phyloP scores from a whole-genome alignment of 108 stramenopile species.

The Hondaea fermentalgiana region DNA sequence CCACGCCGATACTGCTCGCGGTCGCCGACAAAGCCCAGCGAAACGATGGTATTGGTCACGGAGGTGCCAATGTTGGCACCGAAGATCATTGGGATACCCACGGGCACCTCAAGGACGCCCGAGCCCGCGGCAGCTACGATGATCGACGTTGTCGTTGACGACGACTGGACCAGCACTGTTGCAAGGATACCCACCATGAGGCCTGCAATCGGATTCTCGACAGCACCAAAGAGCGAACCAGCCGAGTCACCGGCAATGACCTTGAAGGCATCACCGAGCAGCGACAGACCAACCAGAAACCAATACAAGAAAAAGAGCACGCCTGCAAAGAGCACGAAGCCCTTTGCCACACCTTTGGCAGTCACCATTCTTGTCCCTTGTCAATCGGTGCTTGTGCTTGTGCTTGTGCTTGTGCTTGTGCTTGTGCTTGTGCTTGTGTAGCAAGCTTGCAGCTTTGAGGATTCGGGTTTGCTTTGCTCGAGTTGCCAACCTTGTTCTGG shows the following conservation, averaged over 20 bases:
- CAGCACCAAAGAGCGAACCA: slow-evolving; percentile 61
- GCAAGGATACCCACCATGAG: slow-evolving; percentile 68
- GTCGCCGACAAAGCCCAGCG: too few relatives aligned
- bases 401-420: too few relatives aligned
- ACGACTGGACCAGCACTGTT: slow-evolving; percentile 73
- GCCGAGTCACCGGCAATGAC: slow-evolving; percentile 61
- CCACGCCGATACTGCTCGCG: too few relatives aligned
- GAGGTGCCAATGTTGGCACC: slow-evolving; percentile 36
- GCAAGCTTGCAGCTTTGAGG: too few relatives aligned
- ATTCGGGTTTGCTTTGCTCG: too few relatives aligned
- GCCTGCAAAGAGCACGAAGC: slow-evolving; percentile 41
- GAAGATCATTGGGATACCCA: slow-evolving; percentile 75
- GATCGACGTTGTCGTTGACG: slow-evolving; percentile 75
- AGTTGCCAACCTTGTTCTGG: too few relatives aligned
- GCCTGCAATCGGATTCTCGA: slow-evolving; percentile 71
- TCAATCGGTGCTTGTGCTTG: too few relatives aligned
- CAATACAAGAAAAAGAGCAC: slow-evolving; percentile 76
- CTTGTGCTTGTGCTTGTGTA: too few relatives aligned
- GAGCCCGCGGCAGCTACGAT: slow-evolving; percentile 69
- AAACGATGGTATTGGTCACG: slow-evolving; percentile 49
- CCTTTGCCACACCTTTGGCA: slow-evolving; percentile 38
- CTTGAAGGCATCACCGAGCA: slow-evolving; percentile 68
- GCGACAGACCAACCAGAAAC: slow-evolving; percentile 68
- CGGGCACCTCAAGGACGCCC: slow-evolving; percentile 48
- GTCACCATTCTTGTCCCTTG: too few relatives aligned